A percentile compares a stretch with the other conserved stretches of the same genome.
Conservation (phyloP, 495 filamentous ascomycete species). For the Lentithecium fluviatile region DNA sequence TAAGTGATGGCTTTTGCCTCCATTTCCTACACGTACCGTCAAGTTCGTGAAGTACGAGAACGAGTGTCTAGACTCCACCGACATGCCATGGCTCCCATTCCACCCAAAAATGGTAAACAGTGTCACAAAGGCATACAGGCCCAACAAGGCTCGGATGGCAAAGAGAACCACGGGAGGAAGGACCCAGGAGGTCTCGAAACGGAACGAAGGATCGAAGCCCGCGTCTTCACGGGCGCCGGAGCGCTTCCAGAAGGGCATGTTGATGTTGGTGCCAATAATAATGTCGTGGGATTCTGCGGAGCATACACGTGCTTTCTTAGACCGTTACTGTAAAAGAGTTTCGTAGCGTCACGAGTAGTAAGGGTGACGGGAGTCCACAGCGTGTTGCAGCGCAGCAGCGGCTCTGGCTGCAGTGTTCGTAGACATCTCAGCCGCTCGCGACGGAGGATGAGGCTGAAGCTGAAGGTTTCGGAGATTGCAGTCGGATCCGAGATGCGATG, state of each 20-base stretch:
- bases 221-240: neutral
- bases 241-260: slow-evolving; percentile 11
- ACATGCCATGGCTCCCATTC: slow-evolving; percentile 48
- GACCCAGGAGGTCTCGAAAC: slow-evolving; percentile 75
- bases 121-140: slow-evolving; percentile 69
- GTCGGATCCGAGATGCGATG: too few relatives aligned
- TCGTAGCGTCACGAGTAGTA: too few relatives aligned
- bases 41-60: slow-evolving; percentile 82
- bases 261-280: neutral
- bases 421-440: too few relatives aligned
- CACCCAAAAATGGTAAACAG: slow-evolving; percentile 68
- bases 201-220: slow-evolving; percentile 42
- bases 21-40: too few relatives aligned
- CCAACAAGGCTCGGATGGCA: slow-evolving; percentile 56
- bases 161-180: slow-evolving; percentile 64
- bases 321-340: neutral
- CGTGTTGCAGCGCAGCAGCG: too few relatives aligned
- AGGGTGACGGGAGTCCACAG: too few relatives aligned
- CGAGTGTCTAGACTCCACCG: slow-evolving; percentile 43
- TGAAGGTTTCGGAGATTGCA: too few relatives aligned
- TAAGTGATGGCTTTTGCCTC: too few relatives aligned
- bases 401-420: too few relatives aligned
- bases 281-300: neutral
- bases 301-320: neutral
- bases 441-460: too few relatives aligned